Conservation (phyloP, 257 asterid species). For the Solanum chiquidenum region DNA sequence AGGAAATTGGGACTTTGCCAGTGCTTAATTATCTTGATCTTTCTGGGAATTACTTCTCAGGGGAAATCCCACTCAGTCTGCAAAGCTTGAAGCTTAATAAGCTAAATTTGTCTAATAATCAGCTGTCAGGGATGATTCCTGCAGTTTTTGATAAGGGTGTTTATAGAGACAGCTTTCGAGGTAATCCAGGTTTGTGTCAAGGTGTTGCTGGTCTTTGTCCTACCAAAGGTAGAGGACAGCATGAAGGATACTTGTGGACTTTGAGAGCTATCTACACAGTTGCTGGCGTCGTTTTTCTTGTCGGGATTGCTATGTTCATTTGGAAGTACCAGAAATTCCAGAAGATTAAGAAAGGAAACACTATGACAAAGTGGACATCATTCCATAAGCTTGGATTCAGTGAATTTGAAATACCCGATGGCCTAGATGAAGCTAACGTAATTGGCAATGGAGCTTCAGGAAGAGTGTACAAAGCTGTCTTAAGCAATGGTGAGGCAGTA, state of each 20-base stretch:
- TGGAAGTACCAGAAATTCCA: conserved; percentile 31
- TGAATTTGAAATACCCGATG: conserved; percentile 41
- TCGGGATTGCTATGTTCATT: conserved; percentile 33
- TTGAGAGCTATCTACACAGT: conserved; percentile 21
- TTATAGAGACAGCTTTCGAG: conserved; percentile 54
- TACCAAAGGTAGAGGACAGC: not conserved
- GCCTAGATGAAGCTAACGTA: conserved; percentile 53
- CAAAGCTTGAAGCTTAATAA: conserved; percentile 60
- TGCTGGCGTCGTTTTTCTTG: conserved; percentile 30
- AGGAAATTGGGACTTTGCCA: conserved; percentile 51
- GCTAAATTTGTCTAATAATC: conserved; percentile 56
- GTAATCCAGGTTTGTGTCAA: conserved; percentile 57
- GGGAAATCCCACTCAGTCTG: conserved; percentile 43
- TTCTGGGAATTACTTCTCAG: conserved; percentile 46
- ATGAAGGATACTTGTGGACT: conserved; percentile 18
- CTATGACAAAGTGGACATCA: conserved; percentile 65
- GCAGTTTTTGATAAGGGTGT: conserved; percentile 24
- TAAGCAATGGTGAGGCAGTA: conserved; percentile 58
- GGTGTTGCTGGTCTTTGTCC: conserved; percentile 27
- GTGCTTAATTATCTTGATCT: conserved; percentile 77
- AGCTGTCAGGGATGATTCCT: conserved; percentile 56
- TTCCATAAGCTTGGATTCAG: conserved; percentile 65
- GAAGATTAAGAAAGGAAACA: conserved; percentile 12
- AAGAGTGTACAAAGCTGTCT: conserved; percentile 53
- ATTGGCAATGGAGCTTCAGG: conserved; percentile 77